Percentiles rank a stretch among this genome's conserved stretches.
phyloP scores from a whole-genome alignment of 1,284 basidiomycete genomes.

The Cutaneotrichosporon arboriforme region DNA sequence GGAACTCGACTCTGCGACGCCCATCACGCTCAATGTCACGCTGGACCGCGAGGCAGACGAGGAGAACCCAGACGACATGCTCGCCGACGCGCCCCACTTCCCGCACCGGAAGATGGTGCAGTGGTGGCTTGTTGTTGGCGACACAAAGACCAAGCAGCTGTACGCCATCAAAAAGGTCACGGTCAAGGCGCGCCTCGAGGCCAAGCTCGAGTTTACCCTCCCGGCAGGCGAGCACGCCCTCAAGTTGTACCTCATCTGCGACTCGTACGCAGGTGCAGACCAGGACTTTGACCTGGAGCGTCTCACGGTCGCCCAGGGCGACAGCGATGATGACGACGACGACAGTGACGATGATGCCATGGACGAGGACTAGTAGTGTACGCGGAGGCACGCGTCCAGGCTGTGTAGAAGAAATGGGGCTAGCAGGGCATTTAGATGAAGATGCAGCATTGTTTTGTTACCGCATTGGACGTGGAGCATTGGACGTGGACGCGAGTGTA shows the following conservation, averaged over 20 bases:
- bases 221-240: conserved; percentile 73
- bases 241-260: conserved; percentile 88
- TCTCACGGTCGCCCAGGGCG: conserved; percentile 80
- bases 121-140: conserved; percentile 96
- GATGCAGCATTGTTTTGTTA: too few relatives aligned
- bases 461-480: too few relatives aligned
- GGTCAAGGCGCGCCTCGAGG: conserved; percentile 66
- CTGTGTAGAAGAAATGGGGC: too few relatives aligned
- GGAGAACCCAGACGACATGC: conserved; percentile 63
- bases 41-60: conserved; percentile 80
- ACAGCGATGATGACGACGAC: conserved; percentile 63
- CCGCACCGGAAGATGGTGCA: conserved; percentile 85
- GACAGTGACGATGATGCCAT: conserved; percentile 50
- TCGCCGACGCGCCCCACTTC: conserved; percentile 86
- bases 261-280: conserved; percentile 83
- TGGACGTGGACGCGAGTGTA: too few relatives aligned
- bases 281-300: conserved; percentile 76
- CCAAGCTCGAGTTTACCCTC: conserved; percentile 83
- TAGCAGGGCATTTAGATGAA: too few relatives aligned
- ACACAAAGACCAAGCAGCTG: conserved; percentile 61
- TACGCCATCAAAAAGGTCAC: conserved; percentile 95
- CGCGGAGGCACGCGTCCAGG: too few relatives aligned
- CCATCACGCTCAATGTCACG: conserved; percentile 73
- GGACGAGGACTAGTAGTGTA: conserved; percentile 16
- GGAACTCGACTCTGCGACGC: conserved; percentile 73